Percentiles rank a stretch among this genome's conserved stretches.
Conservation (phyloP, 306 rosid species). For the Betula pendula region DNA sequence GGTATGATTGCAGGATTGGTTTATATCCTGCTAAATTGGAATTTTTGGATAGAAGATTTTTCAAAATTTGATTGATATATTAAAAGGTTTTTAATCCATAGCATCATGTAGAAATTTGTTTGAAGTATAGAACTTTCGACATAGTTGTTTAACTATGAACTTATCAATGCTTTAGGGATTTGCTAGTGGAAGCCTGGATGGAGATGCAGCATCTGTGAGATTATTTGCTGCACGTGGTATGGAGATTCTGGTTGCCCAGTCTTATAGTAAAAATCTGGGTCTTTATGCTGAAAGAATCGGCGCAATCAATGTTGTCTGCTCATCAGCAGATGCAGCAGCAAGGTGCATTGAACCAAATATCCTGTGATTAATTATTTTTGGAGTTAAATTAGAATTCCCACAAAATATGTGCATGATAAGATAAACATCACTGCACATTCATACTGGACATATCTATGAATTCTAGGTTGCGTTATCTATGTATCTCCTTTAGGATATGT, state of each 20-base stretch:
- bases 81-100: neutral
- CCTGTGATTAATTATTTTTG: neutral
- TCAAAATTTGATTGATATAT: neutral
- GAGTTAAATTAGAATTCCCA: neutral
- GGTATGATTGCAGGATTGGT: conserved; percentile 40
- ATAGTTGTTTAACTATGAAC: conserved; percentile 12
- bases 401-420: neutral
- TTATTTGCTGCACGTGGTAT: conserved; percentile 82
- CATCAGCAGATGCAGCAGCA: conserved; percentile 81
- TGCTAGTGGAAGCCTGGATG: conserved; percentile 99
- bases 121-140: neutral
- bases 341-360: conserved; percentile 48
- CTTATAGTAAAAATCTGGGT: conserved; percentile 97
- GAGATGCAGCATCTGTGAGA: conserved; percentile 87
- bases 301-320: conserved; percentile 82
- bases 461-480: neutral
- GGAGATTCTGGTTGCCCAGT: conserved; percentile 94
- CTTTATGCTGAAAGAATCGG: conserved; percentile 98
- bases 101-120: conserved; percentile 9
- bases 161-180: conserved; percentile 62
- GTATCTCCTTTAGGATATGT: neutral
- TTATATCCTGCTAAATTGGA: conserved; percentile 2
- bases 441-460: neutral
- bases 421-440: neutral
- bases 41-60: neutral